Percentiles rank a stretch among this genome's conserved stretches.
These are phyloP conservation scores for Salvia miltiorrhiza DNA, from an alignment of 257 asterid species.

Conservation along the genomic window DNA sequence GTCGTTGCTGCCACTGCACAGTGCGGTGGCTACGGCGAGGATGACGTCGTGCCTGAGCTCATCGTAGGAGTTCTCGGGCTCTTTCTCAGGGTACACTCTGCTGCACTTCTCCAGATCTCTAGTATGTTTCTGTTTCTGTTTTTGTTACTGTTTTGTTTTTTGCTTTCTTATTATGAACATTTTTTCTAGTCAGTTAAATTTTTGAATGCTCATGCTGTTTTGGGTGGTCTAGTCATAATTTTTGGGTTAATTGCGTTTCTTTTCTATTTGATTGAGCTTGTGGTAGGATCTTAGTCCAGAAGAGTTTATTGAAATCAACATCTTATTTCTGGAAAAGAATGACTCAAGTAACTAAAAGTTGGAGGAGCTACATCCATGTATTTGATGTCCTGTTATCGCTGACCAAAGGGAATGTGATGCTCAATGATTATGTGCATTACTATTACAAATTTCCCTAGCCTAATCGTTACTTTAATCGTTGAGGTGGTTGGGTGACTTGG, in stretches of 20 bases:
- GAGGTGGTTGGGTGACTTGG: no score
- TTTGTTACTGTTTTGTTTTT: not conserved
- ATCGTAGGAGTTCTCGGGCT: constrained; percentile 77
- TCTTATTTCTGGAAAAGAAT: not conserved
- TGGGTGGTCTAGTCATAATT: not conserved
- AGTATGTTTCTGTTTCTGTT: constrained; percentile 62
- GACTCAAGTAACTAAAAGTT: no score
- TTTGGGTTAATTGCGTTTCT: not conserved
- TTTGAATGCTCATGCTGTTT: not conserved
- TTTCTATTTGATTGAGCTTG: not conserved
- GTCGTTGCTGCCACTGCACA: constrained; percentile 88
- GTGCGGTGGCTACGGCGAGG: constrained; percentile 78
- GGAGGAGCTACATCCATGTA: no score
- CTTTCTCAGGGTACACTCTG: constrained; percentile 99
- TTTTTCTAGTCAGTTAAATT: not conserved
- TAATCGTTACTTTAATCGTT: not conserved
- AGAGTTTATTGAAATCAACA: not conserved
- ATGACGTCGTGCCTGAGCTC: constrained; percentile 93
- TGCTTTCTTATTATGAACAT: not conserved
- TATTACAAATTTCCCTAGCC: not conserved
- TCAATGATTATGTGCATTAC: not conserved
- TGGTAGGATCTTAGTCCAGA: not conserved
- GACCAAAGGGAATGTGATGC: not conserved
- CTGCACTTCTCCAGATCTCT: no score
- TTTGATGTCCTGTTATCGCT: not conserved